These are phyloP conservation scores for Enterospora canceri DNA, from an alignment of 371 early-diverging fungal species.

Conservation along the genomic window DNA sequence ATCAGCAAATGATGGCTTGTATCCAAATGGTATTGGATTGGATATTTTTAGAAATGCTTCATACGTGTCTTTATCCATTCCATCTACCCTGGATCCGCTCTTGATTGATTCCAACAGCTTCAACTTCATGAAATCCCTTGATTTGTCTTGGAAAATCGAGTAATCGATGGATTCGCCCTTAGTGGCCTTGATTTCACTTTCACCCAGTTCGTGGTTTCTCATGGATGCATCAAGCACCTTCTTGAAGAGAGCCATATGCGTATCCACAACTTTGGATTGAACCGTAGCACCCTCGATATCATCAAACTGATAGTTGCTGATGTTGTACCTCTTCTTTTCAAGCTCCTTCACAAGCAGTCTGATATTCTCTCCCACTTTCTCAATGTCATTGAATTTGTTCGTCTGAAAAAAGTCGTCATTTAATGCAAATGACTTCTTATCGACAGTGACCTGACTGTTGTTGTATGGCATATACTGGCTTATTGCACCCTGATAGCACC, in stretches of 20 bases:
- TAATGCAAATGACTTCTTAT: not conserved
- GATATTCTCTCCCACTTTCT: constrained; percentile 37
- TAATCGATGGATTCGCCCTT: constrained; percentile 11
- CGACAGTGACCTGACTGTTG: constrained; percentile 76
- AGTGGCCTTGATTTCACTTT: constrained; percentile 24
- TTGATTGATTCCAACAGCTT: constrained; percentile 5
- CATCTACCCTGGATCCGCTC: constrained; percentile 10
- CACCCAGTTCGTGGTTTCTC: constrained; percentile 32
- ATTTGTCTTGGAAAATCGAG: not conserved
- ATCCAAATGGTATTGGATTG: not conserved
- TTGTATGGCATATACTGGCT: constrained; percentile 81
- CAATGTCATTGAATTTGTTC: constrained; percentile 51
- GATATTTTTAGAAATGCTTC: constrained; percentile 24
- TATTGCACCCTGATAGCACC: constrained; percentile 97
- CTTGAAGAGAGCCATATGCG: constrained; percentile 44
- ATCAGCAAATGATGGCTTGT: constrained; percentile 17
- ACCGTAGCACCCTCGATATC: constrained; percentile 45
- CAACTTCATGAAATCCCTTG: constrained; percentile 10
- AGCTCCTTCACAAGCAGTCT: constrained; percentile 36
- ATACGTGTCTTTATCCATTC: constrained; percentile 3
- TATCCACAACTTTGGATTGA: constrained; percentile 28
- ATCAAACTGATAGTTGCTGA: constrained; percentile 35
- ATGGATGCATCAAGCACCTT: constrained; percentile 38
- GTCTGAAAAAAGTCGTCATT: constrained; percentile 42
- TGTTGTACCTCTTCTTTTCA: constrained; percentile 35